phyloP scores from a whole-genome alignment of 768 basidiomycete genomes.

The Trametes villosa region DNA sequence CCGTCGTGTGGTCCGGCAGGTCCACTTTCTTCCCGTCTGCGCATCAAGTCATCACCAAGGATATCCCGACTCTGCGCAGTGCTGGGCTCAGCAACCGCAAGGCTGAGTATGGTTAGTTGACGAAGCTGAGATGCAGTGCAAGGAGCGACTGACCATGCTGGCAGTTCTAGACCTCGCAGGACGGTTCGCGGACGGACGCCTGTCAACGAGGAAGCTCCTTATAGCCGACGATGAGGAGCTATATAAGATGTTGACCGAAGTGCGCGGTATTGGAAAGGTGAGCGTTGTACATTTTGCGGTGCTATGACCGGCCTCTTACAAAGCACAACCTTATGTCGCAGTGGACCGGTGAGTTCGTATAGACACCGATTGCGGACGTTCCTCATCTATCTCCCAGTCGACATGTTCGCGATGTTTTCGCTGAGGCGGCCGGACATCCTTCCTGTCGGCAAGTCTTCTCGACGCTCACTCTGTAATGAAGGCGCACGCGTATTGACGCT shows the following conservation, averaged over 20 bases:
- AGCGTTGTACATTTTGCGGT: neutral
- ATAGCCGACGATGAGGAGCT: conserved; percentile 78
- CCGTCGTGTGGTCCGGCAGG: conserved; percentile 16
- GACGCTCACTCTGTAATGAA: conserved; percentile 16
- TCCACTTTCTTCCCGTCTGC: conserved; percentile 67
- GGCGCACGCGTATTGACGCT: conserved; percentile 28
- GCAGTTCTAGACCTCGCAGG: conserved; percentile 78
- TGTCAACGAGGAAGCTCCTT: conserved; percentile 73
- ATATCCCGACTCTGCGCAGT: conserved; percentile 60
- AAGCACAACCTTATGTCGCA: conserved; percentile 27
- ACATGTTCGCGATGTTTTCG: conserved; percentile 93
- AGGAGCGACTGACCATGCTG: neutral
- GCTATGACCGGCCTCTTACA: neutral
- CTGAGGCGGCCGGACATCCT: conserved; percentile 83
- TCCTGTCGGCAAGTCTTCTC: conserved; percentile 47
- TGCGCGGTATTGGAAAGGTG: conserved; percentile 79
- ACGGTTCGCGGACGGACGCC: conserved; percentile 79
- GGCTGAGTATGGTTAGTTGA: conserved; percentile 78
- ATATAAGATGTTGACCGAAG: conserved; percentile 71
- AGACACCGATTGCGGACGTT: neutral
- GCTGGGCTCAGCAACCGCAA: conserved; percentile 87
- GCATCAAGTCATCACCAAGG: conserved; percentile 63
- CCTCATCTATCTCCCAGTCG: conserved; percentile 50
- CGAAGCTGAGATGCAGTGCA: neutral
- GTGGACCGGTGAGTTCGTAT: conserved; percentile 60